Percentiles rank a stretch among this genome's conserved stretches.
These are phyloP conservation scores for Boechera divaricarpa DNA, from an alignment of 345 rosid species.

Conservation along the genomic window DNA sequence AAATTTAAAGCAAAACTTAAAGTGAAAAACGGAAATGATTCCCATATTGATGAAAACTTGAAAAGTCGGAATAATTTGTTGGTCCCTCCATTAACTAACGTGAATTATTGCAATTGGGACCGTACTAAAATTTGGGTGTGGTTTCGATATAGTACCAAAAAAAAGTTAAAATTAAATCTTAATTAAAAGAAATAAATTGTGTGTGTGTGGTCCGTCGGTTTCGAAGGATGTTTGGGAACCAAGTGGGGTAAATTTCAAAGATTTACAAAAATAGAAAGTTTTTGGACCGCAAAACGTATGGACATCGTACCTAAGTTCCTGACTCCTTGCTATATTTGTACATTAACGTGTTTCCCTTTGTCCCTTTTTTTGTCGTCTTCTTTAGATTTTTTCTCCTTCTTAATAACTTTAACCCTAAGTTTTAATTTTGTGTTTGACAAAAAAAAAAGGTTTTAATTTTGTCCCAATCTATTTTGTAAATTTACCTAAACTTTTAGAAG, in stretches of 20 bases:
- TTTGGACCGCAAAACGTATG: slow-evolving; percentile 52
- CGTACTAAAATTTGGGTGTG: slow-evolving; percentile 41
- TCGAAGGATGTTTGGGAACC: slow-evolving; percentile 46
- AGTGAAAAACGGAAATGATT: slow-evolving; percentile 35
- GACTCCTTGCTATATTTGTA: slow-evolving; percentile 44
- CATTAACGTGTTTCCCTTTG: slow-evolving; percentile 43
- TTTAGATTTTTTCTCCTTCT: slow-evolving; percentile 18
- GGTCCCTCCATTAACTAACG: slow-evolving; percentile 46
- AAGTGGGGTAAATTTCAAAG: slow-evolving; percentile 49
- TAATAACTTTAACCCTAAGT: slow-evolving; percentile 19
- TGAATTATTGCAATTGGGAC: slow-evolving; percentile 50
- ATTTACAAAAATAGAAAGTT: slow-evolving; percentile 45
- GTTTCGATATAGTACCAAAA: slow-evolving; percentile 35
- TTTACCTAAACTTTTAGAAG: too few relatives aligned
- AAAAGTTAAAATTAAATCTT: neutral
- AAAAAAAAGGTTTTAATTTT: neutral
- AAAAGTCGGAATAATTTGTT: slow-evolving; percentile 42
- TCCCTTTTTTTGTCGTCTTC: slow-evolving; percentile 42
- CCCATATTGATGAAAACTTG: slow-evolving; percentile 43
- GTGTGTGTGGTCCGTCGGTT: slow-evolving; percentile 42
- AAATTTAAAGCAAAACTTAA: slow-evolving; percentile 33
- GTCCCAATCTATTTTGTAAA: neutral
- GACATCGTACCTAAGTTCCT: slow-evolving; percentile 49
- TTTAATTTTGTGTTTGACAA: neutral
- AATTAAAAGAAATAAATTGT: slow-evolving; percentile 30